phyloP scores from a whole-genome alignment of 2,329 filamentous ascomycete genomes.

The Monosporascus cannonballus region DNA sequence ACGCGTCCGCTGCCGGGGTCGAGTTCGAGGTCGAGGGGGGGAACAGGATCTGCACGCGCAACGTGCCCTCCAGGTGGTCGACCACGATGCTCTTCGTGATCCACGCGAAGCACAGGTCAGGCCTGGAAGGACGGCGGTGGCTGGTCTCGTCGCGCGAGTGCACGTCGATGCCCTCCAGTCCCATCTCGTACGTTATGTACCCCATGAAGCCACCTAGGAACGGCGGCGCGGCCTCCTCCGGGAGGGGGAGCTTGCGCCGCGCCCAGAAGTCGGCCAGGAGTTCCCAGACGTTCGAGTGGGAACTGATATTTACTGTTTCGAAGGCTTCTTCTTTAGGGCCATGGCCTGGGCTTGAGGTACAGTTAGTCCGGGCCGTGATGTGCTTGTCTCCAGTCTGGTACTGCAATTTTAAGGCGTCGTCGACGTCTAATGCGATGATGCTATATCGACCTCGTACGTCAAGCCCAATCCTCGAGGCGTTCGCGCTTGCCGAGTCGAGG shows the following conservation, averaged over 20 bases:
- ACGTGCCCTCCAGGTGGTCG: constrained; percentile 57
- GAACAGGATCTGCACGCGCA: constrained; percentile 64
- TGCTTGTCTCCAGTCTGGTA: constrained; percentile 45
- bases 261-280: constrained; percentile 41
- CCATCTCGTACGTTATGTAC: constrained; percentile 79
- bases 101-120: constrained; percentile 73
- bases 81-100: constrained; percentile 71
- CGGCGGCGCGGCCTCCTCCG: constrained; percentile 33
- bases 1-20: constrained; percentile 21
- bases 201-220: constrained; percentile 85
- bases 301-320: constrained; percentile 22
- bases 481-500: constrained; percentile 53
- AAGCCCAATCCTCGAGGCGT: constrained; percentile 33
- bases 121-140: constrained; percentile 33
- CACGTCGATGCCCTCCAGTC: constrained; percentile 55
- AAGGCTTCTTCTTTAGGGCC: constrained; percentile 6
- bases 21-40: constrained; percentile 23
- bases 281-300: constrained; percentile 40
- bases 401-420: constrained; percentile 49
- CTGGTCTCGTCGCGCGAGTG: constrained; percentile 22
- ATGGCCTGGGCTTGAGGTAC: constrained; percentile 1
- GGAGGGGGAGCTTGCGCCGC: constrained; percentile 16
- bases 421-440: constrained; percentile 64
- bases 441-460: constrained; percentile 59
- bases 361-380: constrained; percentile 24